Conservation (phyloP, 2,329 filamentous ascomycete genomes). For the Aspergillus felis region DNA sequence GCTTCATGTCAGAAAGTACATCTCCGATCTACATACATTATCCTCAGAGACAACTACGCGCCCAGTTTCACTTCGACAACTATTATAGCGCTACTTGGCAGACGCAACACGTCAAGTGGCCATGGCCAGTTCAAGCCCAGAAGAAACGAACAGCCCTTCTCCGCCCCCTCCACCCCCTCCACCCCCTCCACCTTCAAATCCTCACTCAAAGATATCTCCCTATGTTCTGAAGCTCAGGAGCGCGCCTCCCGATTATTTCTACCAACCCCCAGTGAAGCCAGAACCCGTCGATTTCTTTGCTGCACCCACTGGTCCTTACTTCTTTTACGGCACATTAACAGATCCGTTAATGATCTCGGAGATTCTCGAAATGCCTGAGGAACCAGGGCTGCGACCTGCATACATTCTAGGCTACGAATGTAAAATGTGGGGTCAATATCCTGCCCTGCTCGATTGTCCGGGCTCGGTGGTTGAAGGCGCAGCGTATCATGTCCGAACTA, state of each 20-base stretch:
- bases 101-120: too few species aligned
- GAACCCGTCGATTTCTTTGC: background rate
- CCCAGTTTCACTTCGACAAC: too few species aligned
- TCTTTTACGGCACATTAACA: conserved; percentile 38
- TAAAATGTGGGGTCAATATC: conserved; percentile 29
- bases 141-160: too few species aligned
- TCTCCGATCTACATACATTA: too few species aligned
- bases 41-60: too few species aligned
- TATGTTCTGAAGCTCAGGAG: conserved; percentile 8
- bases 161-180: conserved; percentile 2
- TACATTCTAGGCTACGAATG: conserved; percentile 21
- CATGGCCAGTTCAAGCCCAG: too few species aligned
- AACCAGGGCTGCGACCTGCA: conserved; percentile 18
- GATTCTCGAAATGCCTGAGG: conserved; percentile 17
- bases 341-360: conserved; percentile 26
- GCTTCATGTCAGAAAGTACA: too few species aligned
- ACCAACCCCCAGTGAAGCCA: conserved; percentile 1
- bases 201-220: conserved; percentile 7
- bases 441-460: conserved; percentile 19
- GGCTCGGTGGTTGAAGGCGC: conserved; percentile 16
- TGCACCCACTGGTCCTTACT: conserved; percentile 25
- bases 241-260: conserved; percentile 6
- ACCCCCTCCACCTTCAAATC: conserved; percentile 1
- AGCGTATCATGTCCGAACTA: conserved; percentile 20
- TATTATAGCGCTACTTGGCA: too few species aligned